These are phyloP conservation scores for Aurifilum marmelostoma DNA, from an alignment of 2,329 filamentous ascomycete genomes.

Conservation along the genomic window DNA sequence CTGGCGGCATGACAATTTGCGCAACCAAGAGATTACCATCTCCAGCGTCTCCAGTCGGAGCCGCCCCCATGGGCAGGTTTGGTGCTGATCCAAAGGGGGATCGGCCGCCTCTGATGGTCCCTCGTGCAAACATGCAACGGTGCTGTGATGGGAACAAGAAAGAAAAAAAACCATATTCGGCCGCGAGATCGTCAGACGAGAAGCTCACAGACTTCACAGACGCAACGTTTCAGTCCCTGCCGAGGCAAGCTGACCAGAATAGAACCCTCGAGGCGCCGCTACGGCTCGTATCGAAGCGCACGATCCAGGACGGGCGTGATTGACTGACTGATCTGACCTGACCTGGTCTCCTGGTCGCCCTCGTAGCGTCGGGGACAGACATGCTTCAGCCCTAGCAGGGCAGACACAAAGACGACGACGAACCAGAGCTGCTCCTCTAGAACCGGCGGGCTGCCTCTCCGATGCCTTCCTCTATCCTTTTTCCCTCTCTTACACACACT, in stretches of 20 bases:
- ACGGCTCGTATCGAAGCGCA: slow-evolving; percentile 4
- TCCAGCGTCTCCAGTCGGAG: not conserved
- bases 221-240: slow-evolving; percentile 3
- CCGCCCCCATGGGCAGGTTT: not conserved
- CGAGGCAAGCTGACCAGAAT: not conserved
- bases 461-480: not conserved
- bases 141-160: not conserved
- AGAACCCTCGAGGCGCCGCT: not conserved
- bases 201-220: not conserved
- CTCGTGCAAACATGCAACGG: not conserved
- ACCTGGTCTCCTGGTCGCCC: not conserved
- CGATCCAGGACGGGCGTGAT: not conserved
- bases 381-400: slow-evolving; percentile 4
- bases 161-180: too few relatives aligned
- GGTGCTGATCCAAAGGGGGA: not conserved
- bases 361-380: not conserved
- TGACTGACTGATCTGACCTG: not conserved
- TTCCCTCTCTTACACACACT: too few relatives aligned
- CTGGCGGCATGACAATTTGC: not conserved
- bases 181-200: too few relatives aligned
- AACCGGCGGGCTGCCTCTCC: not conserved
- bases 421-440: not conserved
- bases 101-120: not conserved
- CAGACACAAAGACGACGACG: not conserved
- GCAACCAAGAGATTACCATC: not conserved